phyloP scores from a whole-genome alignment of 2,329 filamentous ascomycete species.

The Bipolaris victoriae region DNA sequence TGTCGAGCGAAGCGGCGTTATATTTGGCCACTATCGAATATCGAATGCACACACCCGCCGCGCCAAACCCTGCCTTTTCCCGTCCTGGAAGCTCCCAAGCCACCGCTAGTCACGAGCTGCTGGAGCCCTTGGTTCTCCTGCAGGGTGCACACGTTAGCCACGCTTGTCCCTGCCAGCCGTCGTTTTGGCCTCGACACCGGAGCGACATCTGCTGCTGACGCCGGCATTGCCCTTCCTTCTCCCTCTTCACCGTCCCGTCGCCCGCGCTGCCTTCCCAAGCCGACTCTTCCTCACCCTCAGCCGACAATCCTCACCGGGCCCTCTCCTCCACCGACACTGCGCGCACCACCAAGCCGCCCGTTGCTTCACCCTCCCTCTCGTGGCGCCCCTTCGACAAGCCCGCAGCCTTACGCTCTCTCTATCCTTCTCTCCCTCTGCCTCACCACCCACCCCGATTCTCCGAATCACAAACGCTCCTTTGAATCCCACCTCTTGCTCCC shows the following conservation, averaged over 20 bases:
- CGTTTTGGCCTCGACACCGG: conserved; percentile 27
- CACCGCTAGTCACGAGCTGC: conserved; percentile 18
- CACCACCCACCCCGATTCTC: conserved; percentile 41
- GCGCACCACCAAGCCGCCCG: conserved; percentile 26
- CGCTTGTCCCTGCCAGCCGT: conserved; percentile 22
- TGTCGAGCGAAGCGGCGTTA: conserved; percentile 18
- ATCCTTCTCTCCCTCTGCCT: neutral
- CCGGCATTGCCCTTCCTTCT: conserved; percentile 7
- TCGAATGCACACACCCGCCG: conserved; percentile 26
- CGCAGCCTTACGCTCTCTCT: conserved; percentile 39
- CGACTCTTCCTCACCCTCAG: conserved; percentile 30
- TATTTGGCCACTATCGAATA: conserved; percentile 39
- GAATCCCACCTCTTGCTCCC: conserved; percentile 22
- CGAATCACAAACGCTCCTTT: conserved; percentile 46
- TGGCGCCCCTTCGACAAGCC: conserved; percentile 28
- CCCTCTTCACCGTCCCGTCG: conserved; percentile 25
- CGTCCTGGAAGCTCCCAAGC: conserved; percentile 16
- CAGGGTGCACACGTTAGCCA: conserved; percentile 29
- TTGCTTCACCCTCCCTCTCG: conserved; percentile 23
- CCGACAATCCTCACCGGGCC: conserved; percentile 48
- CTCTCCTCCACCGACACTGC: conserved; percentile 39
- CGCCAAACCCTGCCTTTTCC: conserved; percentile 21
- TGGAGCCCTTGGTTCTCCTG: conserved; percentile 24
- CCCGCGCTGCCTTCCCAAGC: conserved; percentile 18
- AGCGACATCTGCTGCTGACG: conserved; percentile 23